Evolutionary conservation across 805 yeast species (phyloP), one percentile per base, ranked within the genome.

Genomic region (Metschnikowia borealis): DNA sequence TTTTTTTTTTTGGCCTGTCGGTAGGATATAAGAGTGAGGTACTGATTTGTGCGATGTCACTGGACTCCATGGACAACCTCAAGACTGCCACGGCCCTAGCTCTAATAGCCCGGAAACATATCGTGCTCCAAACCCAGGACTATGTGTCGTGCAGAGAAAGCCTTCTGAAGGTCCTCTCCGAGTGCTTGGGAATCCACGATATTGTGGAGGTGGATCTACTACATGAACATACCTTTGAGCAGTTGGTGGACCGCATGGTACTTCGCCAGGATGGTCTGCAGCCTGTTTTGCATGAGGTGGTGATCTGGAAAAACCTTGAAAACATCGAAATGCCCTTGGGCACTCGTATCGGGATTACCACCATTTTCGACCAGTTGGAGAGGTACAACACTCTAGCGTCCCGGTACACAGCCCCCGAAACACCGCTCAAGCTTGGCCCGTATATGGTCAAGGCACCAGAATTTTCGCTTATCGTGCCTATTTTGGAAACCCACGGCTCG

Each of bases 281-380:
- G 38, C 57, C 57, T 15, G 32, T 21, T n/a, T 45, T 57, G 8
- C 48, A 52, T 23, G 38, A 36, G n/a, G 50, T 54, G 18, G 53
- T 57, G 15, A 42, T 57, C 18, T 57, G 61, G 61, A 46, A 48
- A 11, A 54, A 57, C 38, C 49, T 57, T 3, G 61, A 57, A 40
- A 26, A n/a, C n/a, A 34, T 48, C 4, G 44, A 41, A 23, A 11
- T 47, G 47, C 35, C 40, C 11, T 23, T 50, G 38, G 35, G n/a
- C 10, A 43, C 42, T 18, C 47, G 53, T 14, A 38, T 32, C 29
- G 49, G 38, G 32, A 14, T 57, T 5, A 42, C 54, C 2, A 44
- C 42, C n/a, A 36, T 54, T 4, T 49, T 55, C 18, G 45, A 52
- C 40, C 54, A 57, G 44, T 42, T 57, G 17, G 56, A 52, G 18